Conservation (phyloP, 441 rosid genomes). For the Raphanus hybrid region DNA sequence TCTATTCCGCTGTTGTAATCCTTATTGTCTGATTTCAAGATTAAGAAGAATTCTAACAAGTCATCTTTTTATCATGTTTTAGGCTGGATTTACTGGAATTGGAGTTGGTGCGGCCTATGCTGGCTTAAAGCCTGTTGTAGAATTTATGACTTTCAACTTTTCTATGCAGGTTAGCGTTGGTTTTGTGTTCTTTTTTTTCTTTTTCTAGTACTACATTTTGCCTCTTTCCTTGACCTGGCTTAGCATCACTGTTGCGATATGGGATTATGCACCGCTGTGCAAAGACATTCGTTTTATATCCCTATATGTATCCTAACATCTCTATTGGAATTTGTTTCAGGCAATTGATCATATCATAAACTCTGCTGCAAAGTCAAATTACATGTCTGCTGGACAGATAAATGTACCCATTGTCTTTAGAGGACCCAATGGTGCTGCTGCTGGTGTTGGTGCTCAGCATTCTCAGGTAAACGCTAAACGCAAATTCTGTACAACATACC, state of each 20-base stretch:
- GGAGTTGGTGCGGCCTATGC: slow-evolving; percentile 98
- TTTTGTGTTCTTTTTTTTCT: background rate
- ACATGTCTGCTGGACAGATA: slow-evolving; percentile 94
- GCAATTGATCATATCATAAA: slow-evolving; percentile 96
- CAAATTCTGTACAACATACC: background rate
- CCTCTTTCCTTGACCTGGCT: slow-evolving; percentile 11
- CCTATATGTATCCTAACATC: background rate
- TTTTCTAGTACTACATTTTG: background rate
- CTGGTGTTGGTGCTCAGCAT: slow-evolving; percentile 97
- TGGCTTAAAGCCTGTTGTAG: slow-evolving; percentile 89
- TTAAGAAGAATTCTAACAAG: too few relatives aligned
- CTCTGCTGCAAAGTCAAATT: slow-evolving; percentile 89
- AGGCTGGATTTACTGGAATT: slow-evolving; percentile 99
- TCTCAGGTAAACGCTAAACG: slow-evolving; percentile 5
- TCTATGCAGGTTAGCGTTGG: slow-evolving; percentile 78
- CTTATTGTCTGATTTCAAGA: too few relatives aligned
- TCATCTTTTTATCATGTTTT: slow-evolving; percentile 23
- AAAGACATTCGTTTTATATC: background rate
- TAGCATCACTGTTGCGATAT: slow-evolving; percentile 1
- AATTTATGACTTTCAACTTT: slow-evolving; percentile 97
- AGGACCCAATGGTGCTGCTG: slow-evolving; percentile 99
- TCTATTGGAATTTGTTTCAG: slow-evolving; percentile 43
- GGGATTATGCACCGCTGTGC: background rate
- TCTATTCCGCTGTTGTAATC: too few relatives aligned
- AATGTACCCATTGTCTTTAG: slow-evolving; percentile 87